Base-by-base conservation (phyloP, 2,329 filamentous ascomycete genomes). In the Exophiala sp. region DNA sequence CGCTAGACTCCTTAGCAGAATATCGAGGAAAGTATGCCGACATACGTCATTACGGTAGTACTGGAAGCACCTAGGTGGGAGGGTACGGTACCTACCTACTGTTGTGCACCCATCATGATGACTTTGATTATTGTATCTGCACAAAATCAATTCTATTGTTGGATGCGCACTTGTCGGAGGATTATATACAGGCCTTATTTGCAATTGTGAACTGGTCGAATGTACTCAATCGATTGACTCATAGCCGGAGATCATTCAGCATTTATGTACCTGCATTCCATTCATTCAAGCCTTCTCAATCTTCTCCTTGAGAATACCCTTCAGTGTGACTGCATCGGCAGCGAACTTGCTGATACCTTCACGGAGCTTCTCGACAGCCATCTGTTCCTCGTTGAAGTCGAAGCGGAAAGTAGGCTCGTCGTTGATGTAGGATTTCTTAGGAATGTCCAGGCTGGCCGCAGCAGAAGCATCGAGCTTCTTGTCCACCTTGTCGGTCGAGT, bases 331-430 rank as follows among this genome's bases (percentile, higher is more conserved):
- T 62, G 93, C 90, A 67, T 98, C 93, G 63, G 93, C 93, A 52
- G 93, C 91, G 67, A 98, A 98, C 78, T 96, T 96, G 80, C 88
- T 94, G 79, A 98, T 98, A 74, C 93, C 93, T 77, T 98, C 93
- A 57, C 90, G 87, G 64, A 98, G 83, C 86, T 98, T 98, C 85
- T 97, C 90, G 61, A 95, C 88, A 58, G 88, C 93, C 93, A 98
- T 98, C 72, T 91, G 86, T 68, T 98, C 89, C 81, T 98, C 93
- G 81, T 98, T 98, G 83, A 98, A 95, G 75, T 90, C 86, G 79
- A 96, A 98, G 71, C 93, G 89, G 90, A 97, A 98, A 43, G 73
- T 67, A 46, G 89, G 65, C 81, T 98, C 93, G 73, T 93, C 78
- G 68, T 85, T 81, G 73, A 98, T 85, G 81, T 95, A 98, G 51